These are phyloP conservation scores for Termitomyces sp. DNA, from an alignment of 768 basidiomycete species.

Conservation along the genomic window DNA sequence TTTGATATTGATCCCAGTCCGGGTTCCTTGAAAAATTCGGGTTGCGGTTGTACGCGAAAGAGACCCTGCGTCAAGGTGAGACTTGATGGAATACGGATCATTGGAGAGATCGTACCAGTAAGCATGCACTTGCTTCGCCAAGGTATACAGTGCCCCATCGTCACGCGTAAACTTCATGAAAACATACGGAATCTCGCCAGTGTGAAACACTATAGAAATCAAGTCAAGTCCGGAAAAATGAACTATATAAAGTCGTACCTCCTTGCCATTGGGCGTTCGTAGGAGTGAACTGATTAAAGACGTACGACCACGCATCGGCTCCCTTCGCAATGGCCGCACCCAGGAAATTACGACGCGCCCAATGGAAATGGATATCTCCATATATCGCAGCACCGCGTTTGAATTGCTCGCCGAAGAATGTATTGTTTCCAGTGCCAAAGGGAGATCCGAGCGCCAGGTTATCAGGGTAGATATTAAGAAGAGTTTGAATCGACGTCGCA, in stretches of 20 bases:
- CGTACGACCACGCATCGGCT: conserved; percentile 13
- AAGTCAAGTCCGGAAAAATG: background rate
- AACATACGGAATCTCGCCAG: conserved; percentile 16
- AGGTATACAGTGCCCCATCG: conserved; percentile 8
- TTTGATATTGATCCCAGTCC: conserved; percentile 10
- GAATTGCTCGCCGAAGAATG: conserved; percentile 24
- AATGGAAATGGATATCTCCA: conserved; percentile 18
- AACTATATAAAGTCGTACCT: conserved; percentile 2
- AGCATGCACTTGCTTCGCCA: conserved; percentile 13
- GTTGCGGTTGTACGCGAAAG: conserved; percentile 14
- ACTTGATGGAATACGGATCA: background rate
- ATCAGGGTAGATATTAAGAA: conserved; percentile 36
- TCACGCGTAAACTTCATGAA: conserved; percentile 16
- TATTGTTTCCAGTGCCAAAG: conserved; percentile 35
- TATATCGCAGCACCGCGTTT: conserved; percentile 17
- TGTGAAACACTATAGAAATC: conserved; percentile 11
- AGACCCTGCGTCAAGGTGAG: conserved; percentile 6
- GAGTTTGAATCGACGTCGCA: conserved; percentile 10
- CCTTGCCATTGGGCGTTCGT: conserved; percentile 14
- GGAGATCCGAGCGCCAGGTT: conserved; percentile 36
- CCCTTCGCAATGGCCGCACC: conserved; percentile 3
- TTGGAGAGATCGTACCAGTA: conserved; percentile 11
- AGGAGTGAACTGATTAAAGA: conserved; percentile 11
- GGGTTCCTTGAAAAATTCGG: conserved; percentile 6
- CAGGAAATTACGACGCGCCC: conserved; percentile 16